phyloP scores from a whole-genome alignment of 1,284 basidiomycete genomes.

The Boletus smithii region DNA sequence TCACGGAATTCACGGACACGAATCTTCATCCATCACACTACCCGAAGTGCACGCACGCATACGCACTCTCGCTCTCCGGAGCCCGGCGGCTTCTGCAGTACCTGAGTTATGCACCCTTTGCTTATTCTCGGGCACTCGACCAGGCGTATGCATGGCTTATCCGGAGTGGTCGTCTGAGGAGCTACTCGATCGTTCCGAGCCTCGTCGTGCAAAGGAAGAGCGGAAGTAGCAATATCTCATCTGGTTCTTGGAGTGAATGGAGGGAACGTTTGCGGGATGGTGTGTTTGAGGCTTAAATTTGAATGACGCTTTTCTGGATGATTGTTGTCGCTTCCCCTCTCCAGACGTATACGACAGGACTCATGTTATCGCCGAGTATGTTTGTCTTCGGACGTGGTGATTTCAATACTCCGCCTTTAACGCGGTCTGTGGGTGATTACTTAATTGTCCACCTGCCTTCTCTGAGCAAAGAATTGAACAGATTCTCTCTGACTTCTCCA shows the following conservation, averaged over 20 bases:
- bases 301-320: too few species aligned
- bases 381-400: too few species aligned
- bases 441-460: too few species aligned
- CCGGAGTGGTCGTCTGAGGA: conserved; percentile 47
- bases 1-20: conserved; percentile 19
- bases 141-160: conserved; percentile 73
- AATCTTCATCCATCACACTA: conserved; percentile 51
- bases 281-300: conserved; percentile 36
- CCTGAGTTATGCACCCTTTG: conserved; percentile 59
- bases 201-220: conserved; percentile 61
- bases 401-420: too few species aligned
- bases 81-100: conserved; percentile 54
- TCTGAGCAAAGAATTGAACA: background rate
- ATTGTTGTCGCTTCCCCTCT: too few species aligned
- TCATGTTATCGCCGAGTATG: too few species aligned
- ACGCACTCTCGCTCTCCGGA: conserved; percentile 52
- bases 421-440: too few species aligned
- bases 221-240: conserved; percentile 49
- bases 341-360: too few species aligned
- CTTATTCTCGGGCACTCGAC: conserved; percentile 74
- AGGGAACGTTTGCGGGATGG: conserved; percentile 48
- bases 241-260: conserved; percentile 55
- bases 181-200: conserved; percentile 63
- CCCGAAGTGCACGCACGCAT: conserved; percentile 71
- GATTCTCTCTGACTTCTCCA: background rate